Evolutionary conservation across 2,329 filamentous ascomycete species (phyloP), one percentile per base, ranked within the genome.

Genomic region (Aspergillus sp.): DNA sequence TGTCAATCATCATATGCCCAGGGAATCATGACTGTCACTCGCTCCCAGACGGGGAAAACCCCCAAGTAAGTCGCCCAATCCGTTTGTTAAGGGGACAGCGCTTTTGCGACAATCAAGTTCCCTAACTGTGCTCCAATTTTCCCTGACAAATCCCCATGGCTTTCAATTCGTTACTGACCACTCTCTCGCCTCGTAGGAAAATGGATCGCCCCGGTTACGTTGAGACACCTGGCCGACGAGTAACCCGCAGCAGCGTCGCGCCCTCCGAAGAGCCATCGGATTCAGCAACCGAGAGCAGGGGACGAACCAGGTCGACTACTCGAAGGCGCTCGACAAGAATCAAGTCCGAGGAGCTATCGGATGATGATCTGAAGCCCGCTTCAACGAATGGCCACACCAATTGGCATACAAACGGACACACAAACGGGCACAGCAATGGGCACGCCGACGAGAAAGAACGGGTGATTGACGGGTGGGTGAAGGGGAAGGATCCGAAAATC

Each of bases 41-140:
- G 82, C 61, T 83, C 81, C 48, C 81, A 84, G 72, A 79, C 81
- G 66, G 81, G 81, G 66, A 82, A 80, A 71, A 82, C 81, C 62
- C 81, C 82, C 65, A 82, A 74, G 82, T 84, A 78, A 73, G 78
- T 76, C 60, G 55, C 58, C 22, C 30, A 52, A 6, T 25, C 19
- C 38, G 28, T 22, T 34, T 19, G 28, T 34, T 25, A 38, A 49
- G 38, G 54, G 54, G 49, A 55, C 30, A 28, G 17, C 46, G 31
- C 23, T 22, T 23, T 49, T 50, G 59, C 59, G 54, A 59, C 51
- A 54, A 53, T 19, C 43, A 22, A 34, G 51, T 22, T 38, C 34
- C 45, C 13, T 30, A 15, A 9, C 38, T 51, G 23, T 7, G 22
- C 28, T 38, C 9, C 5, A 7, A 1, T n/a, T 22, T 41, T 17